Evolutionary conservation across 345 rosid genomes (phyloP).

Genomic region (Raphanus raphanistrum): DNA sequence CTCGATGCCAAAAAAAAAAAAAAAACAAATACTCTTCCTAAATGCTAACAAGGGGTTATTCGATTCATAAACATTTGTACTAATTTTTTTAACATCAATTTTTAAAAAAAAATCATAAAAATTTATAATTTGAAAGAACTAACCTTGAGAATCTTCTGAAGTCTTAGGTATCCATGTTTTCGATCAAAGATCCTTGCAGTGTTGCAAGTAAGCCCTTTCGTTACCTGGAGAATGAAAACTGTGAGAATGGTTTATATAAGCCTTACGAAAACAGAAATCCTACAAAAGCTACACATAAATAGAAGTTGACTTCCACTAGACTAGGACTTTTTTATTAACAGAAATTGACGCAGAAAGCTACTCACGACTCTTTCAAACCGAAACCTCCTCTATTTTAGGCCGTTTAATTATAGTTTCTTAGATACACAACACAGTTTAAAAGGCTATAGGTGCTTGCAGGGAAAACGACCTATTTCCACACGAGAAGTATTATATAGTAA

Average conservation of each 20-base stretch:
- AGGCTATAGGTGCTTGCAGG: neutral
- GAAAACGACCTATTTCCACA: neutral
- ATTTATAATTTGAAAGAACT: neutral
- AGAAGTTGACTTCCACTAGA: constrained; percentile 2
- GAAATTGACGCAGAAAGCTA: neutral
- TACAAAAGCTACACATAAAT: neutral
- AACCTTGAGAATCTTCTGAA: neutral
- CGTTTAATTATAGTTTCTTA: neutral
- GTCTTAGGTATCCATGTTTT: neutral
- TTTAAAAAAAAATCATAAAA: too few species aligned
- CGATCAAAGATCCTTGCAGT: neutral
- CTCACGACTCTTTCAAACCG: neutral
- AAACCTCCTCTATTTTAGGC: neutral
- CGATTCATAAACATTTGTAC: neutral
- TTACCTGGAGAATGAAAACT: neutral
- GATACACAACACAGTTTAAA: neutral
- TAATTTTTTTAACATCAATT: too few species aligned
- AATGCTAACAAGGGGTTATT: neutral
- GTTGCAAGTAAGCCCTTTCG: neutral
- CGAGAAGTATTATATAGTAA: neutral
- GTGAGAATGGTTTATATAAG: neutral
- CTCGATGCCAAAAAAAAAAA: neutral
- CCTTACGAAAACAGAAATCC: constrained; percentile 1
- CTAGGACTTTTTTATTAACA: neutral
- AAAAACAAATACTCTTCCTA: neutral